Base-by-base conservation (phyloP, 2,329 filamentous ascomycete species). In the Emergomyces orientalis region DNA sequence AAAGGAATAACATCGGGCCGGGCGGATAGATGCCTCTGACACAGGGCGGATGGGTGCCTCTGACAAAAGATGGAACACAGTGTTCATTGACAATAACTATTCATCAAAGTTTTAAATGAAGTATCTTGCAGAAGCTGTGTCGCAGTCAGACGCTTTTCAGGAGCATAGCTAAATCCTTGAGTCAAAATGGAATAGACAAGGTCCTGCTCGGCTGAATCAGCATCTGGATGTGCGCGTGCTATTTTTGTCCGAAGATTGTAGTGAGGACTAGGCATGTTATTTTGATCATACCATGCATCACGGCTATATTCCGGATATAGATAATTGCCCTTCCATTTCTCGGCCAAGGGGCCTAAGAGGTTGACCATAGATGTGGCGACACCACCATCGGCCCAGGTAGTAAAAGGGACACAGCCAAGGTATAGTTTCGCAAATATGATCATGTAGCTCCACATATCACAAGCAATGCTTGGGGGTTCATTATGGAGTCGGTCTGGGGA, bases 121-220 rank as follows among this genome's bases (percentile, higher is more conserved):
- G 67, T 58, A 32, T 72, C 68, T 49, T 56, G 63, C 60, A 71
- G 56, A 67, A 71, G 68, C 56, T 70, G 59, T 43, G 37, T 64
- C 61, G 68, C 68, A 9, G 67, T 71, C 27, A 59, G 65, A 25
- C 69, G 63, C 63, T 68, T 64, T 62, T 69, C 67, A 37, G 66
- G 66, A 8, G 37, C 14, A 32, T 69, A 71, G 45, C 19, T 61
- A 39, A 56, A 61, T 41, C 49, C 60, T 43, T 14, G 41, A 30
- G 45, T 19, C 49, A 61, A 27, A 27, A 61, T 27, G 30, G 45
- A 37, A 32, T 22, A 22, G 9, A 49, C 37, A 65, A 63, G 65
- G 47, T 68, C 39, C 62, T 62, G 66, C 64, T 72, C 69, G 54
- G 60, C 39, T 30, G 55, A 59, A 63, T 71, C 68, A 57, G 62